phyloP scores from a whole-genome alignment of 106 monocot genomes.

The Ottelia alismoides region DNA sequence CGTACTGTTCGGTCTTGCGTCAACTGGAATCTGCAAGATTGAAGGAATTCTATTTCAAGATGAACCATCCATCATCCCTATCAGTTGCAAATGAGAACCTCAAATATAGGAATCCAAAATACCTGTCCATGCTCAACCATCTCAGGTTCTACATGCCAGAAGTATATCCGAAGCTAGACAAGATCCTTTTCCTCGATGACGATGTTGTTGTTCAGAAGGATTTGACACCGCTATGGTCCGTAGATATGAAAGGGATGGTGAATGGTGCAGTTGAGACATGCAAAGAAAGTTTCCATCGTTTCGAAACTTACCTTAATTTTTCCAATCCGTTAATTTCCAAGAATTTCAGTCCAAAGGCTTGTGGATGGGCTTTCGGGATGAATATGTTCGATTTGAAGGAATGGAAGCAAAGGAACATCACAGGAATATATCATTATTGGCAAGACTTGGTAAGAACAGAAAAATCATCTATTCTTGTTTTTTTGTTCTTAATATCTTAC shows the following conservation, averaged over 20 bases:
- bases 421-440: slow-evolving; percentile 48
- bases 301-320: slow-evolving; percentile 37
- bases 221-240: slow-evolving; percentile 50
- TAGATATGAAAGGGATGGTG: slow-evolving; percentile 50
- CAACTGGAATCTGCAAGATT: slow-evolving; percentile 33
- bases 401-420: slow-evolving; percentile 37
- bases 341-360: slow-evolving; percentile 36
- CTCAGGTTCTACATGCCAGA: slow-evolving; percentile 57
- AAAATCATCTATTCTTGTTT: no score
- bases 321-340: slow-evolving; percentile 35
- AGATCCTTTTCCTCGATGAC: slow-evolving; percentile 55
- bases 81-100: slow-evolving; percentile 24
- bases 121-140: slow-evolving; percentile 55
- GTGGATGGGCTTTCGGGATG: slow-evolving; percentile 58
- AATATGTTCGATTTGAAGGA: slow-evolving; percentile 46
- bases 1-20: slow-evolving; percentile 30
- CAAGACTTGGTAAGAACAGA: slow-evolving; percentile 48
- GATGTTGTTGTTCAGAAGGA: slow-evolving; percentile 57
- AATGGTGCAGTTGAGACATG: slow-evolving; percentile 60
- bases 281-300: slow-evolving; percentile 27
- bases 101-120: slow-evolving; percentile 50
- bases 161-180: slow-evolving; percentile 43
- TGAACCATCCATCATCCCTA: slow-evolving; percentile 26
- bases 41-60: slow-evolving; percentile 41
- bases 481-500: no score